phyloP scores from a whole-genome alignment of 164 flowering plant genomes.

The Berberis vulgaris region DNA sequence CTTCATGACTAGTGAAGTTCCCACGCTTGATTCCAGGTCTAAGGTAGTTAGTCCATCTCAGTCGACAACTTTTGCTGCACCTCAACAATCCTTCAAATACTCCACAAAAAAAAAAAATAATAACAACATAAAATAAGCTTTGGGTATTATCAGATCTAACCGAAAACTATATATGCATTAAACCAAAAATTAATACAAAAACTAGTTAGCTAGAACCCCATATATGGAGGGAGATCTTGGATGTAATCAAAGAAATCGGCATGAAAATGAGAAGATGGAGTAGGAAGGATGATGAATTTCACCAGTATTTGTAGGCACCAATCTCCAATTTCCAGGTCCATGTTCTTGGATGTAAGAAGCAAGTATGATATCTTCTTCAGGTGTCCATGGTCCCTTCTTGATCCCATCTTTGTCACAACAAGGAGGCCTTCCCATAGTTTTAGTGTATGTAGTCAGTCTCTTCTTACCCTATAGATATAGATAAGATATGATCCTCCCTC shows the following conservation, averaged over 20 bases:
- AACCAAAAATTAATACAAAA: too few species aligned
- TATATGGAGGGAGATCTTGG: too few species aligned
- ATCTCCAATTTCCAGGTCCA: slow-evolving; percentile 38
- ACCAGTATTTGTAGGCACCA: slow-evolving; percentile 33
- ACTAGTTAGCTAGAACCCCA: too few species aligned
- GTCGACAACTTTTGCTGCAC: slow-evolving; percentile 96
- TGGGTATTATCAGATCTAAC: too few species aligned
- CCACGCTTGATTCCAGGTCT: slow-evolving; percentile 93
- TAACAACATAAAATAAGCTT: too few species aligned
- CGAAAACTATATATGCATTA: too few species aligned
- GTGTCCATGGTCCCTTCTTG: slow-evolving; percentile 98
- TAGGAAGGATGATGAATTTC: background rate
- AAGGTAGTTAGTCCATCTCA: slow-evolving; percentile 90
- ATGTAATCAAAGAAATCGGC: too few species aligned
- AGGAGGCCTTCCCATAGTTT: slow-evolving; percentile 62
- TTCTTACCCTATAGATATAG: too few species aligned
- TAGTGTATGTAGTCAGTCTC: too few species aligned
- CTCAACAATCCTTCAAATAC: slow-evolving; percentile 54
- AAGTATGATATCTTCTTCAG: slow-evolving; percentile 60
- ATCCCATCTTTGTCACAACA: slow-evolving; percentile 79
- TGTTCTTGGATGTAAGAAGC: slow-evolving; percentile 74
- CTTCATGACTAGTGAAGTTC: slow-evolving; percentile 87
- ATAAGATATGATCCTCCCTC: too few species aligned
- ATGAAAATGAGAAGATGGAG: background rate
- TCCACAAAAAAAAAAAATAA: background rate